Base-by-base conservation (phyloP, 75 land plant genomes). In the Azolla pinnata region DNA sequence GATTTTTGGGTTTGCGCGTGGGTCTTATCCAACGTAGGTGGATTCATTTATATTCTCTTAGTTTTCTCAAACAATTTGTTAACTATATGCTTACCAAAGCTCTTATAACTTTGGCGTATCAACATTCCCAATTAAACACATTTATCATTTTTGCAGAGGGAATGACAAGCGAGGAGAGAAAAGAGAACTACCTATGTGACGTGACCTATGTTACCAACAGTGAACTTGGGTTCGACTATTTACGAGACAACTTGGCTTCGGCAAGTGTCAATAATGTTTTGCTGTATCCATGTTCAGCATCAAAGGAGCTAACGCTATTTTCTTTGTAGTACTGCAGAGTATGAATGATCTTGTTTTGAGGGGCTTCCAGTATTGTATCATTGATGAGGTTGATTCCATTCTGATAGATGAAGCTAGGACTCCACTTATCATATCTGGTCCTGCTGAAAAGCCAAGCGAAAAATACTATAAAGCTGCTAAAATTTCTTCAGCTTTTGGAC, bases 321-420 rank as follows among this genome's bases (percentile, higher is more conserved):
- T n/a, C n/a, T n/a, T n/a, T 2, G 9, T 10, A 59, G 62, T 61
- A 51, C 7, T n/a, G n/a, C 81, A 92, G 98, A 85, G 78, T 65
- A 77, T 84, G 62, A 82, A 81, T 65, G 98, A 92, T 62, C 96
- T 92, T 56, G 98, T 92, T 21, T 49, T 85, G 71, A 73, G 89
- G 64, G 67, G 51, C 34, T 92, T 92, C 71, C 85, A 89, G 55
- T 92, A 75, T 53, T 92, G 98, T 74, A 71, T 92, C 17, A 92
- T 92, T 61, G 98, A 92, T 68, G 98, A 92, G 63, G 98, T 92
- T 64, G 98, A 92, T 72, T 92, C 98, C 54, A 89, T 92, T 31
- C 79, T 92, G 49, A 92, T 92, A 51, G 98, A 92, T 75, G 98
- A 92, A 74, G 98, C 98, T 52, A 79, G 98, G 69, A 92, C 98